Evolutionary conservation across 108 stramenopile genomes (phyloP).

Genomic region (Fragilaria crotonensis): DNA sequence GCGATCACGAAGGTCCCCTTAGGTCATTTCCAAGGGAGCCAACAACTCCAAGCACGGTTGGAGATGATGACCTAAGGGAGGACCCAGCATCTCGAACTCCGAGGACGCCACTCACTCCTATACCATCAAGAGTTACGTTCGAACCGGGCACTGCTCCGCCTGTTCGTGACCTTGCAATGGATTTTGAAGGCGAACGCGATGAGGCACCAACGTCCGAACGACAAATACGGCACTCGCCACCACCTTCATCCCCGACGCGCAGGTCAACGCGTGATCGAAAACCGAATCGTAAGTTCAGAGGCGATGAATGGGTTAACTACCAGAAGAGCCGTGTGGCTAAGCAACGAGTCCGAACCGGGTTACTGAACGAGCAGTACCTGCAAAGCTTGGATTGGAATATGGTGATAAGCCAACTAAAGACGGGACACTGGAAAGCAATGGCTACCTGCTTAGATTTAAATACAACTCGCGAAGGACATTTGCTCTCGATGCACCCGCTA

Average conservation of each 20-base stretch:
- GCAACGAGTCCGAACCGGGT: background rate
- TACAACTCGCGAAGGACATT: background rate
- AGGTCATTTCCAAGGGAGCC: background rate
- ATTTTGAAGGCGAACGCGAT: background rate
- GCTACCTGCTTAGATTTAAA: too few relatives aligned
- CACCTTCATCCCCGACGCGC: background rate
- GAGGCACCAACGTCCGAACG: background rate
- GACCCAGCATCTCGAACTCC: too few relatives aligned
- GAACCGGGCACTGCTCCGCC: too few relatives aligned
- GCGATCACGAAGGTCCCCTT: background rate
- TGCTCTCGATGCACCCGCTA: constrained; percentile 25
- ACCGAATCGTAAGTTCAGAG: background rate
- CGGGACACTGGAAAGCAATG: background rate
- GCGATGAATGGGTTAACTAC: background rate
- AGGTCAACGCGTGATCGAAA: background rate
- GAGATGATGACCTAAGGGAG: background rate
- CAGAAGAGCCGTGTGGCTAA: background rate
- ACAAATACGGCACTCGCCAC: background rate
- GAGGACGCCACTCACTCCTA: too few relatives aligned
- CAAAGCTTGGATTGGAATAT: background rate
- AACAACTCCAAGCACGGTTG: background rate
- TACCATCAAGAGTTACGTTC: too few relatives aligned
- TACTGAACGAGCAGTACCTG: constrained; percentile 1
- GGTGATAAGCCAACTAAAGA: background rate
- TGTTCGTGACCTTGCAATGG: constrained; percentile 1